phyloP scores from a whole-genome alignment of 352 stramenopile species.

The Aphanomyces cochlioides region DNA sequence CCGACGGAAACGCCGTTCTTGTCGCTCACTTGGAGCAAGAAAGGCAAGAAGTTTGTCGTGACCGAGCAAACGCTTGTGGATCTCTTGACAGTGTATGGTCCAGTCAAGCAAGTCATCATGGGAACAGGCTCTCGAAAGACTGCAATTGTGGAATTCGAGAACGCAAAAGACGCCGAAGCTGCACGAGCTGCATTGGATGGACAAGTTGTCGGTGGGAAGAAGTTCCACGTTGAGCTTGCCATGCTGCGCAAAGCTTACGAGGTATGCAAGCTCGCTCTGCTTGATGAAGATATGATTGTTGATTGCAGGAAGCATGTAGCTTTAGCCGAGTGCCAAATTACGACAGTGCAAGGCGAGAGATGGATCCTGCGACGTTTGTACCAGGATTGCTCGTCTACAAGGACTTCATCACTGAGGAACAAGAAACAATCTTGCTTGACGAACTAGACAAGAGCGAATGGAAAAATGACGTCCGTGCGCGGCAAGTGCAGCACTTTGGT shows the following conservation, averaged over 20 bases:
- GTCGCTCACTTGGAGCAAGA: slow-evolving; percentile 27
- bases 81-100: slow-evolving; percentile 13
- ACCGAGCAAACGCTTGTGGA: slow-evolving; percentile 22
- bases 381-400: slow-evolving; percentile 57
- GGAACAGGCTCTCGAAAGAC: slow-evolving; percentile 28
- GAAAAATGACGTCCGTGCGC: slow-evolving; percentile 69
- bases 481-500: slow-evolving; percentile 86
- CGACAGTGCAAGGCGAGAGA: slow-evolving; percentile 42
- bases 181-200: slow-evolving; percentile 42
- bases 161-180: slow-evolving; percentile 15
- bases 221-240: slow-evolving; percentile 73
- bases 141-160: slow-evolving; percentile 30
- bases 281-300: background rate
- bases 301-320: slow-evolving; percentile 40
- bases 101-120: slow-evolving; percentile 27
- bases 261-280: background rate
- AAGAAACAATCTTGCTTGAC: slow-evolving; percentile 51
- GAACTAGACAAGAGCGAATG: slow-evolving; percentile 67
- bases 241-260: slow-evolving; percentile 66
- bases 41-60: slow-evolving; percentile 28
- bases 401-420: slow-evolving; percentile 60
- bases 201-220: slow-evolving; percentile 46
- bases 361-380: slow-evolving; percentile 46
- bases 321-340: slow-evolving; percentile 57
- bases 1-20: slow-evolving; percentile 19